Evolutionary conservation across 352 stramenopile species (phyloP).

Genomic region (Pythium rishiriense): DNA sequence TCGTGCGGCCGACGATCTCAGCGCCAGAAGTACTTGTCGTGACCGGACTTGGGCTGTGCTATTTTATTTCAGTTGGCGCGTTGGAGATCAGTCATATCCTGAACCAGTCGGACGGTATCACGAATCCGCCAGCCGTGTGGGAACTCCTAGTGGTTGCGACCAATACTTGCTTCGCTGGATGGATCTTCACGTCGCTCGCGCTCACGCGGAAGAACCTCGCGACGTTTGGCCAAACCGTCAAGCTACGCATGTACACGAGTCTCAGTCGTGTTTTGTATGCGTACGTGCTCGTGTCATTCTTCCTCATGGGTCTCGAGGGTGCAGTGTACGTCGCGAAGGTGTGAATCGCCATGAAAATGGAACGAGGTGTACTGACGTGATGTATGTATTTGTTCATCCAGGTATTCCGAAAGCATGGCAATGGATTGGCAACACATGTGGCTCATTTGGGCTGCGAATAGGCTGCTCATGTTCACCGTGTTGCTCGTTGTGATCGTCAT

Average conservation of each 20-base stretch:
- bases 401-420: slow-evolving; percentile 66
- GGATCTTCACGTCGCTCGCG: slow-evolving; percentile 83
- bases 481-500: slow-evolving; percentile 69
- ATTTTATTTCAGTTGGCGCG: slow-evolving; percentile 76
- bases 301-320: slow-evolving; percentile 74
- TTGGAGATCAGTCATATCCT: slow-evolving; percentile 79
- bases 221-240: slow-evolving; percentile 76
- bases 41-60: slow-evolving; percentile 72
- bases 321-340: slow-evolving; percentile 56
- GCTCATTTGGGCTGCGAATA: slow-evolving; percentile 78
- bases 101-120: slow-evolving; percentile 74
- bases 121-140: slow-evolving; percentile 66
- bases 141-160: slow-evolving; percentile 76
- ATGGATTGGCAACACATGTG: slow-evolving; percentile 76
- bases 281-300: slow-evolving; percentile 72
- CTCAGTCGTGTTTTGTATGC: slow-evolving; percentile 55
- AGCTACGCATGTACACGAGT: slow-evolving; percentile 73
- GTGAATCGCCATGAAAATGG: neutral
- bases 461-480: slow-evolving; percentile 67
- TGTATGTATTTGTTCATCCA: slow-evolving; percentile 18
- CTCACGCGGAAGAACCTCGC: slow-evolving; percentile 81
- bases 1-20: slow-evolving; percentile 72
- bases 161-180: slow-evolving; percentile 80
- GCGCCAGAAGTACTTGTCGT: slow-evolving; percentile 77
- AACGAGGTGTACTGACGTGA: neutral